Base-by-base conservation (phyloP, 768 basidiomycete genomes). In the Termitomyces sp. region DNA sequence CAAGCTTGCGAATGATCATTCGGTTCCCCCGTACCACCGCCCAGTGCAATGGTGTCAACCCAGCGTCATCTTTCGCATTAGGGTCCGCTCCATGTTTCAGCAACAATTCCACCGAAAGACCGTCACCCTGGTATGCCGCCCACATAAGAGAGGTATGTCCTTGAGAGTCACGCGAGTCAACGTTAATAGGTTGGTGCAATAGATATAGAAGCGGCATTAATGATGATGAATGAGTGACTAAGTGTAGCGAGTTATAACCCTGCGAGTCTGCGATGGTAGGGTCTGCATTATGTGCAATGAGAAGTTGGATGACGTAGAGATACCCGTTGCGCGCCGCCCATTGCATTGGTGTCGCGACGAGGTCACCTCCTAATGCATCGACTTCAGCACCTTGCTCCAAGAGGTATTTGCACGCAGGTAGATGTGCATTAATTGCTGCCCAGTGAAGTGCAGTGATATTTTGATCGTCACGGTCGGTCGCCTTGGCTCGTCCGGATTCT, bases 101-200 rank as follows among this genome's bases (percentile, higher is more conserved):
- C 41, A 99, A 72, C 45, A 98, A 70, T 59, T 98, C 94, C 5
- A 98, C 94, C 2, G 90, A 93, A 34, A 98, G 81, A 2, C 93
- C 94, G 65, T 99, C 97, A 45, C 97, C 97, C 68, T 99, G 97
- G 70, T 98, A 99, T 9, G 93, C 92, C 5, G 97, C 97, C 97
- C 97, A 99, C 92, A 98, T 97, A 48, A 98, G 78, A 0, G 91
- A 80, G 0, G 96, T 97, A 66, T 98, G 97, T 0, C 97, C 97
- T 64, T 92, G 89, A 1, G 85, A 77, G 68, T 99, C 97, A 40
- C 85, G 81, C 45, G 88, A 87, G 67, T 99, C 97, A 56, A 98
- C 88, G 42, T 84, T 87, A 59, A 99, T 82, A 2, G 95, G 94
- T 67, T 98, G 95, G 66, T 96, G 92, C 6, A 98, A 79, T 24